phyloP scores from a whole-genome alignment of 805 yeast species.

The Phaffomyces antillensis region DNA sequence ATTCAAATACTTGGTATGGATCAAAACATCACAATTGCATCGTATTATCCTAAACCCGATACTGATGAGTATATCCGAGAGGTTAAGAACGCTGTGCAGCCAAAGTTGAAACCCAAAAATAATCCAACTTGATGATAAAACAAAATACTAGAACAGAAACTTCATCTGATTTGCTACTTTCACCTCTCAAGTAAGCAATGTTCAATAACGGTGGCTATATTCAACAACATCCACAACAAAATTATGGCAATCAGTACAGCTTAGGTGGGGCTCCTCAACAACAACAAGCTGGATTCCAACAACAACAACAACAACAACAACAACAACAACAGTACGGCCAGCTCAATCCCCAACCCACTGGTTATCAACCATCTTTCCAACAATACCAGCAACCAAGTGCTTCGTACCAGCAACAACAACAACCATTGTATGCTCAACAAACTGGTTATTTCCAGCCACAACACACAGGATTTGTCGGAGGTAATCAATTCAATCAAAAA shows the following conservation, averaged over 20 bases:
- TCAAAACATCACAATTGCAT: too few species aligned
- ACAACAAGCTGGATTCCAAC: slow-evolving; percentile 14
- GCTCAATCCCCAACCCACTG: slow-evolving; percentile 24
- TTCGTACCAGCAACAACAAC: slow-evolving; percentile 13
- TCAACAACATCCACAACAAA: slow-evolving; percentile 15
- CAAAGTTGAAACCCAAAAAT: too few species aligned
- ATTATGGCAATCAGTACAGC: slow-evolving; percentile 2
- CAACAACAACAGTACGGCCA: slow-evolving; percentile 11
- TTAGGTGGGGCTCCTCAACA: slow-evolving; percentile 8
- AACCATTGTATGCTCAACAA: slow-evolving; percentile 15
- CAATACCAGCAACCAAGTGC: slow-evolving; percentile 13
- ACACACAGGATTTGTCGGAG: slow-evolving; percentile 21
- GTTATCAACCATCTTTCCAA: slow-evolving; percentile 14
- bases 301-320: slow-evolving; percentile 13
- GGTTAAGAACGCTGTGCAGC: too few species aligned
- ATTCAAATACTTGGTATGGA: too few species aligned
- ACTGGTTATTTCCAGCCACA: slow-evolving; percentile 16
- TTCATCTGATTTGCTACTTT: too few species aligned
- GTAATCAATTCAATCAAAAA: slow-evolving; percentile 10
- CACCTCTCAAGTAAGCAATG: not conserved
- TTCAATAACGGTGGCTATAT: slow-evolving; percentile 10
- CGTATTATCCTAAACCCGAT: too few species aligned
- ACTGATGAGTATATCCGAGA: too few species aligned
- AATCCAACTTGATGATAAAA: too few species aligned
- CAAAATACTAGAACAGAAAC: too few species aligned